Evolutionary conservation across 2,329 filamentous ascomycete genomes (phyloP).

Genomic region (Talaromyces amestolkiae): DNA sequence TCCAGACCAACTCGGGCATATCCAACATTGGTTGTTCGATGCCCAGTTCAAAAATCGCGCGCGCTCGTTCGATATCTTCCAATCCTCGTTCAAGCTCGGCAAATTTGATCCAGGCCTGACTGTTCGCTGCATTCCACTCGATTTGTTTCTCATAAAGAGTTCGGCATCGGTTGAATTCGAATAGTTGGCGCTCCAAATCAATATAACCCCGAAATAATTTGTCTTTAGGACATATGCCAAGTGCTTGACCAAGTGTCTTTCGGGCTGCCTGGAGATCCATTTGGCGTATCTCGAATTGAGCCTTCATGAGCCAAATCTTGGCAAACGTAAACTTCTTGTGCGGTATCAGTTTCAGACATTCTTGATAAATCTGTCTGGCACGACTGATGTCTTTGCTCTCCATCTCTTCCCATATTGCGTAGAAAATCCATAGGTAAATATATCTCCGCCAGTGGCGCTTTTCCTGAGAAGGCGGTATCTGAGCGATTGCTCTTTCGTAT

Average conservation of each 20-base stretch:
- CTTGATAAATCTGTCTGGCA: constrained; percentile 84
- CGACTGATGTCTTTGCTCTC: constrained; percentile 74
- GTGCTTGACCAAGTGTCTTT: constrained; percentile 83
- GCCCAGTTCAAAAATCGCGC: constrained; percentile 89
- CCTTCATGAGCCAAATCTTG: constrained; percentile 92
- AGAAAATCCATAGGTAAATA: constrained; percentile 97
- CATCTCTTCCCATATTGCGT: constrained; percentile 91
- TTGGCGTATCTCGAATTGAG: constrained; percentile 89
- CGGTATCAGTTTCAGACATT: constrained; percentile 81
- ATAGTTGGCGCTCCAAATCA: constrained; percentile 85
- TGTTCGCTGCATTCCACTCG: constrained; percentile 85
- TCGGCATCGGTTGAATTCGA: constrained; percentile 88
- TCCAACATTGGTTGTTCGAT: constrained; percentile 79
- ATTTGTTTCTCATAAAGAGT: constrained; percentile 93
- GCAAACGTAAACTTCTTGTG: constrained; percentile 98
- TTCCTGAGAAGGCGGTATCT: constrained; percentile 90
- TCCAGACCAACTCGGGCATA: constrained; percentile 98
- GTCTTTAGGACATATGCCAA: constrained; percentile 95
- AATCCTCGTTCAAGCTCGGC: constrained; percentile 88
- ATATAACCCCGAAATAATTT: constrained; percentile 93
- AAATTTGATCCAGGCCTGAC: constrained; percentile 94
- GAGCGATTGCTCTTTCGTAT: constrained; percentile 92
- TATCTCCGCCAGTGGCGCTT: constrained; percentile 97
- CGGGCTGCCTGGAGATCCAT: constrained; percentile 74
- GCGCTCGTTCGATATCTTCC: constrained; percentile 81